phyloP scores from a whole-genome alignment of 139 green algal species.

The Klebsormidium nitens region DNA sequence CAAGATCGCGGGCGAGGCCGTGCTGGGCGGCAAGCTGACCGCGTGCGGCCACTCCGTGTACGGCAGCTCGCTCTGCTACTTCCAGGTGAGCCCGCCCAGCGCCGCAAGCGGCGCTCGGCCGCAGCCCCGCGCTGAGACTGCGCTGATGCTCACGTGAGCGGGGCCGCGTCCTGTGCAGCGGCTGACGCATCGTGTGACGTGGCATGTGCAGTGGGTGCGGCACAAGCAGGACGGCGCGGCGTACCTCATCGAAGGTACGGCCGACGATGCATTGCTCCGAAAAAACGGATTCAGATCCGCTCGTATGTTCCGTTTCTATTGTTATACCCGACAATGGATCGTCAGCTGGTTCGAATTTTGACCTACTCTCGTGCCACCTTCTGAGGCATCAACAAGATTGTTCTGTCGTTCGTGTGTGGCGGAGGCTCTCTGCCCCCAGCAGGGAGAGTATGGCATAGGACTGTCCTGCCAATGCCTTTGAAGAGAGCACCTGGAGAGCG shows the following conservation, averaged over 20 bases:
- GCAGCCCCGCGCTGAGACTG: no score
- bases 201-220: conserved; percentile 33
- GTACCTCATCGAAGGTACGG: conserved; percentile 28
- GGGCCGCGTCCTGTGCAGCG: no score
- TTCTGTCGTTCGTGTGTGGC: no score
- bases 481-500: not conserved
- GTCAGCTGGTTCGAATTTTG: conserved; percentile 1
- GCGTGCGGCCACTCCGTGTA: conserved; percentile 40
- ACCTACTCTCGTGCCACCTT: no score
- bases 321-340: not conserved
- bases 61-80: conserved; percentile 31
- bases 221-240: conserved; percentile 31
- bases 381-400: conserved; percentile 2
- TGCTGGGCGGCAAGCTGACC: conserved; percentile 31
- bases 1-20: conserved; percentile 26
- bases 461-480: no score
- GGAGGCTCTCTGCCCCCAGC: no score
- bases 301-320: not conserved
- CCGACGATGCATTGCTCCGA: no score
- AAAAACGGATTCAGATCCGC: not conserved
- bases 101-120: not conserved
- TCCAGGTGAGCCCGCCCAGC: conserved; percentile 18
- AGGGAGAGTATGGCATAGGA: no score
- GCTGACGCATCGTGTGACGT: not conserved
- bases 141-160: no score